phyloP scores from a whole-genome alignment of 176 grass and related monocot species.

The sorghum (Sorghum bicolor) region Sorghum_bicolor_NCBIv3 NC_012872.2:17553001-17553500 shows the following conservation, averaged over 20 bases:
- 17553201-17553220: too few relatives aligned
- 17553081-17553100: too few relatives aligned
- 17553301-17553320: not conserved
- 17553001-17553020: too few relatives aligned
- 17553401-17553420: conserved; percentile 53
- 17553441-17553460: conserved; percentile 63
- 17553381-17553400: conserved; percentile 42
- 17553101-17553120: too few relatives aligned
- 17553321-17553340: not conserved
- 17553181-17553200: too few relatives aligned
- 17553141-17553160: too few relatives aligned
- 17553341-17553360: not conserved
- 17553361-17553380: not conserved
- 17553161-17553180: too few relatives aligned
- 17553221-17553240: too few relatives aligned
- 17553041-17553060: too few relatives aligned
- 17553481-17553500: conserved; percentile 5
- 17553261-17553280: not conserved
- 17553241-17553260: not conserved
- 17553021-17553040: too few relatives aligned
- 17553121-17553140: too few relatives aligned
- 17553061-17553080: too few relatives aligned
- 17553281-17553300: not conserved
- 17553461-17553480: conserved; percentile 66
- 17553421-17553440: conserved; percentile 53